Evolutionary conservation across 306 rosid genomes (phyloP), one percentile per base, ranked within the genome.

Genomic region (Trichosanthes cucumerina): DNA sequence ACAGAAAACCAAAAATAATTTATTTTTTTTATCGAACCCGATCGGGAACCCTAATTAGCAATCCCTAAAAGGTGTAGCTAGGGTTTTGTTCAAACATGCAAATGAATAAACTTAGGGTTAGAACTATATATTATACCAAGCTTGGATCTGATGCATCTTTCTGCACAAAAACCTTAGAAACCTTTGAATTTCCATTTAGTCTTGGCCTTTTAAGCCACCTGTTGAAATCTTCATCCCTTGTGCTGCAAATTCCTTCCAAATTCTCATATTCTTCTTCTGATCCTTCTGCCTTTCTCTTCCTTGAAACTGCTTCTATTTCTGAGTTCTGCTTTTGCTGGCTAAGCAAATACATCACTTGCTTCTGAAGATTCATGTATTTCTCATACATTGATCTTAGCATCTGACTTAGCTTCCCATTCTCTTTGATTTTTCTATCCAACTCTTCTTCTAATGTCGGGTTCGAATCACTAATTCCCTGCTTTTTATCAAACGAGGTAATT

Each of bases 331-430:
- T 74, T 53, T 74, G 78, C 0, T 70, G 62, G 76, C 52, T 78
- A 74, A 76, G 78, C 84, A 87, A 78, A 75, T 86, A 84, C 77
- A 5, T 78, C 66, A 88, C 77, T 5, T 86, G 89, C 26, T 78
- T 80, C 31, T 86, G 81, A 85, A 94, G 50, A 66, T 76, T 80
- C 6, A 76, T 57, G 80, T 84, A 94, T 38, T 78, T 86, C 69
- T 87, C 86, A 19, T 81, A 75, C 85, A 93, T 53, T 8, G 72
- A 54, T 6, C 71, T 82, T 76, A 93, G 21, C 81, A 12, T 82
- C 76, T 88, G 81, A 2, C 58, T 82, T 28, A 94, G 89, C 80
- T 63, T 89, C 87, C 81, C 85, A 72, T 92, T 94, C 88, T 94
- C 98, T 4, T 83, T 21, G 75, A 56, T 87, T 0, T 89, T 26